Evolutionary conservation across 2,329 filamentous ascomycete genomes (phyloP), one percentile per base, ranked within the genome.

Genomic region (Aspergillaceae sp.): DNA sequence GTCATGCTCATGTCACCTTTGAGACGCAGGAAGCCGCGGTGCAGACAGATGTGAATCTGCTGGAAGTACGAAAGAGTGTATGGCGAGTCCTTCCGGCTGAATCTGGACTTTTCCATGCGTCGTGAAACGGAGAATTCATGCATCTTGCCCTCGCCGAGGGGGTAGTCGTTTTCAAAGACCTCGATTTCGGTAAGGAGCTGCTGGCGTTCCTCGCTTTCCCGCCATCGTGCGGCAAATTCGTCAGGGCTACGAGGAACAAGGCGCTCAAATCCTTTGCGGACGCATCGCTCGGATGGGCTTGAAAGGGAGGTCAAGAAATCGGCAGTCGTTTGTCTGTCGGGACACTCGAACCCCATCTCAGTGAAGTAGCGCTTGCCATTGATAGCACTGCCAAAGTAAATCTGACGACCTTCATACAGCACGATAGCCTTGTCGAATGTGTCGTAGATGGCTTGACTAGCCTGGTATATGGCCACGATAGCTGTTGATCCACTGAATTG

Each of bases 11-110:
- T 83, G 56, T 95, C 88, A 38, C 84, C 86, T 34, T 72, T 75
- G 7, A 94, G 73, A 36, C 89, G 80, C 56, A 80, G 77, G 67
- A 82, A 90, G 2, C 86, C 87, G 59, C 90, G 82, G 74, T 81
- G 84, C 28, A 94, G 71, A 61, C 88, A 94, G 5, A 95, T 78
- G 50, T 76, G 64, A 51, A 94, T 67, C 65, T 96, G 90, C 68
- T 87, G 82, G 1, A 48, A 41, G 55, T 83, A 89, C 0, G 87
- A 91, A 27, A 95, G 71, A 0, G 87, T 94, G 64, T 84, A 95
- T 0, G 89, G 87, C 0, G 87, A 92, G 59, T 78, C 78, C 41
- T 74, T 65, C 3, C 86, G 82, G 43, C 67, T 65, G 3, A 48
- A 38, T 46, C 66, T 69, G 4, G 68, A 58, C 48, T 72, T 68